Conservation (phyloP, 129 eudicot species). For the Dittrichia graveolens region DNA sequence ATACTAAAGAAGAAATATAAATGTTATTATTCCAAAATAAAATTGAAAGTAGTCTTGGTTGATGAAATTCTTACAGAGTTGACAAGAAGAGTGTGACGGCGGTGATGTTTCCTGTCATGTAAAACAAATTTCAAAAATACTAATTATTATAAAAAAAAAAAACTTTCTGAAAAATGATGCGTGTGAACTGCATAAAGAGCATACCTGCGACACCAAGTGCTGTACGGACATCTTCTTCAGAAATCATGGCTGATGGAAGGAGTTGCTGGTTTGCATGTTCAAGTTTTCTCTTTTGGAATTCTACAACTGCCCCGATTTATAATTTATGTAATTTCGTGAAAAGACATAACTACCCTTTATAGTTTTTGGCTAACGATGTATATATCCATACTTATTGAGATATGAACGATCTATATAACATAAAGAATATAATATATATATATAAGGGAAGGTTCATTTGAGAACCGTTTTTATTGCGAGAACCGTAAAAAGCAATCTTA, state of each 20-base stretch:
- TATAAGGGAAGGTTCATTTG: no score
- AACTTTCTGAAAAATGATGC: neutral
- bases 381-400: no score
- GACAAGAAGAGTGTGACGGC: constrained; percentile 54
- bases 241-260: constrained; percentile 33
- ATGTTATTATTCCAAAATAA: neutral
- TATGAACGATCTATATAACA: no score
- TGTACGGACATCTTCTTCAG: constrained; percentile 50
- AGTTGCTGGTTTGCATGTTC: neutral
- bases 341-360: constrained; percentile 22
- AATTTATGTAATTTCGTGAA: neutral
- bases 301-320: neutral
- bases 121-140: constrained; percentile 4
- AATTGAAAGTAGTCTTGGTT: neutral
- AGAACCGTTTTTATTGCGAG: no score
- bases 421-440: no score
- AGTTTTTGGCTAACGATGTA: neutral
- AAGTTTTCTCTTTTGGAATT: neutral
- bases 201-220: constrained; percentile 55
- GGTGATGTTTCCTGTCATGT: constrained; percentile 53
- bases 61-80: constrained; percentile 46
- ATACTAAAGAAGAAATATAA: no score
- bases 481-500: no score
- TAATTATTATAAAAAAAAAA: neutral
- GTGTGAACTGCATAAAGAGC: neutral